phyloP scores from a whole-genome alignment of 2,329 filamentous ascomycete species.

The Fusarium sp. region DNA sequence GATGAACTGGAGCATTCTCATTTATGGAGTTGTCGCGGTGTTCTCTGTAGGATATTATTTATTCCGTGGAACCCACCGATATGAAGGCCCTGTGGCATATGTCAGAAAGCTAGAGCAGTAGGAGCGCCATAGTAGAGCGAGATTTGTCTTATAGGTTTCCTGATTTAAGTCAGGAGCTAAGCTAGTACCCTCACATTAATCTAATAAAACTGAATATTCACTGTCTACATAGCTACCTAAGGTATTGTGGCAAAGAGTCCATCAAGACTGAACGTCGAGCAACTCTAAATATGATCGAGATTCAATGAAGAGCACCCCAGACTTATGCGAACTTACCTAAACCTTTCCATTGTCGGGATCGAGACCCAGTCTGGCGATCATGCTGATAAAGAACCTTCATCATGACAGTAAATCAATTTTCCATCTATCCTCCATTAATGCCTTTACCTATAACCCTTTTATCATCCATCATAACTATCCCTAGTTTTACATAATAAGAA shows the following conservation, averaged over 20 bases:
- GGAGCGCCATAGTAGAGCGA: rapidly evolving
- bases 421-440: background rate
- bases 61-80: conserved; percentile 20
- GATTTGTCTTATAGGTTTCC: background rate
- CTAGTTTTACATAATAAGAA: conserved; percentile 42
- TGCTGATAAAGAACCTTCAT: rapidly evolving
- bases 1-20: conserved; percentile 38
- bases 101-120: conserved; percentile 23
- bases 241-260: background rate
- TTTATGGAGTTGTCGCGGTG: conserved; percentile 8
- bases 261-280: background rate
- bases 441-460: background rate
- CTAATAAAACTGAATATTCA: background rate
- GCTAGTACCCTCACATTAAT: background rate
- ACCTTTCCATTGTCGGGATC: background rate
- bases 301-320: background rate
- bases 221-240: background rate
- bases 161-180: background rate
- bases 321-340: background rate
- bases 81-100: conserved; percentile 33
- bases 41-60: conserved; percentile 29
- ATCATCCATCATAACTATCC: background rate
- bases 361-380: rapidly evolving
- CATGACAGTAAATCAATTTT: background rate
- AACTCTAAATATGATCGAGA: background rate